Conservation (phyloP, 2,329 filamentous ascomycete genomes). For the Exophiala sp. region DNA sequence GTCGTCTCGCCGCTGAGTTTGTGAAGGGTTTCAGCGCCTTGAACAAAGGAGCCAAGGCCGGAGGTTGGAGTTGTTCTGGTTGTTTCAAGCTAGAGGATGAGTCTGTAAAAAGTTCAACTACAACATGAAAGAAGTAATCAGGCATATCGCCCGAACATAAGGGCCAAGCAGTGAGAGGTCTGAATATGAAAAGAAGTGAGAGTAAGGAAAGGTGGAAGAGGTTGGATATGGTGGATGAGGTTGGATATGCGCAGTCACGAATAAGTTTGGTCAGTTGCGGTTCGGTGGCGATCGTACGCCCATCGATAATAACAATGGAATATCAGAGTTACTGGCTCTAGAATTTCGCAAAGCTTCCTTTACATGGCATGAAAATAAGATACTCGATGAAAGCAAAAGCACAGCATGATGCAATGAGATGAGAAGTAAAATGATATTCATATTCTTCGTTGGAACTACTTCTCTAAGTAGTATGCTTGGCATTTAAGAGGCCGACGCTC, state of each 20-base stretch:
- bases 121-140: constrained; percentile 59
- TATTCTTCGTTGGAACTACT: constrained; percentile 9
- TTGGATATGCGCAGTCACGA: not conserved
- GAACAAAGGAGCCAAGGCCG: constrained; percentile 21
- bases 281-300: not conserved
- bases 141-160: constrained; percentile 43
- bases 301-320: no score
- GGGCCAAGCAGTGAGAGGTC: not conserved
- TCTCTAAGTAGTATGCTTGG: constrained; percentile 7
- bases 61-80: constrained; percentile 2
- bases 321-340: no score
- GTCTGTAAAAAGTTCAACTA: constrained; percentile 52
- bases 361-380: not conserved
- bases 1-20: constrained; percentile 8
- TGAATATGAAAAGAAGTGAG: not conserved
- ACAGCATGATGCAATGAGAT: not conserved
- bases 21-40: constrained; percentile 25
- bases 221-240: no score
- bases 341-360: no score
- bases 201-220: not conserved
- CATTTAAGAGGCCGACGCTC: not conserved
- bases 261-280: not conserved
- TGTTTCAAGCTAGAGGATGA: constrained; percentile 18
- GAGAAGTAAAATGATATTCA: constrained; percentile 7
- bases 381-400: not conserved